These are phyloP conservation scores for Aspergillus hiratsukae DNA, from an alignment of 2,329 filamentous ascomycete species.

Conservation along the genomic window DNA sequence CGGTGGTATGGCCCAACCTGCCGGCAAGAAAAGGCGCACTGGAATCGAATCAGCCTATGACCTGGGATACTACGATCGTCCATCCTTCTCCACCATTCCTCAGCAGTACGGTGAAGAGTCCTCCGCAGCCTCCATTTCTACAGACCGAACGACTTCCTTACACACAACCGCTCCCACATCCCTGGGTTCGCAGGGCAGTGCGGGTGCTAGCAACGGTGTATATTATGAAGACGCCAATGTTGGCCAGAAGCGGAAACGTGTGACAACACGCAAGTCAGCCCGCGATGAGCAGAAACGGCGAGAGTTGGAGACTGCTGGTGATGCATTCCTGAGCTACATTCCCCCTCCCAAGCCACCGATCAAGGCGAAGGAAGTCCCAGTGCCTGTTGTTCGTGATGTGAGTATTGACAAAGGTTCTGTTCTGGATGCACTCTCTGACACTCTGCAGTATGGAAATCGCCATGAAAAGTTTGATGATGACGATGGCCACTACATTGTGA, in stretches of 20 bases:
- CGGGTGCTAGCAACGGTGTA: constrained; percentile 47
- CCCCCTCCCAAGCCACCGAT: constrained; percentile 84
- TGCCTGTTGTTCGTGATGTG: constrained; percentile 58
- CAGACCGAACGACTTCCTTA: constrained; percentile 76
- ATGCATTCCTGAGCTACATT: constrained; percentile 73
- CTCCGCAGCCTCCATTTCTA: constrained; percentile 70
- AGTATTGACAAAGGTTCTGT: constrained; percentile 24
- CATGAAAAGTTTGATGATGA: constrained; percentile 85
- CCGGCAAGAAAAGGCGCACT: constrained; percentile 70
- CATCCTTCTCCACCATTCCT: constrained; percentile 69
- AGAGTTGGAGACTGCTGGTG: constrained; percentile 65
- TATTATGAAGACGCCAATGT: constrained; percentile 65
- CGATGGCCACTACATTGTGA: constrained; percentile 94
- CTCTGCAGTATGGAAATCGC: constrained; percentile 43
- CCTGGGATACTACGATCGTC: constrained; percentile 65
- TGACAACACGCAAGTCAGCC: constrained; percentile 68
- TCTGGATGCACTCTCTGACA: constrained; percentile 5
- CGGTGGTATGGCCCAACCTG: constrained; percentile 38
- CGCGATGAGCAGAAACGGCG: constrained; percentile 77
- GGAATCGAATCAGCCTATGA: constrained; percentile 60
- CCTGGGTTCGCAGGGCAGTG: constrained; percentile 60
- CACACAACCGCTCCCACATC: constrained; percentile 90
- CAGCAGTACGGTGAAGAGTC: constrained; percentile 63
- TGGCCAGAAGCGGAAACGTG: constrained; percentile 87
- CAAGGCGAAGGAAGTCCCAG: constrained; percentile 76